Percentiles rank a stretch among this genome's conserved stretches.
These are phyloP conservation scores for Xylaria sp. DNA, from an alignment of 2,329 filamentous ascomycete species.

Conservation along the genomic window DNA sequence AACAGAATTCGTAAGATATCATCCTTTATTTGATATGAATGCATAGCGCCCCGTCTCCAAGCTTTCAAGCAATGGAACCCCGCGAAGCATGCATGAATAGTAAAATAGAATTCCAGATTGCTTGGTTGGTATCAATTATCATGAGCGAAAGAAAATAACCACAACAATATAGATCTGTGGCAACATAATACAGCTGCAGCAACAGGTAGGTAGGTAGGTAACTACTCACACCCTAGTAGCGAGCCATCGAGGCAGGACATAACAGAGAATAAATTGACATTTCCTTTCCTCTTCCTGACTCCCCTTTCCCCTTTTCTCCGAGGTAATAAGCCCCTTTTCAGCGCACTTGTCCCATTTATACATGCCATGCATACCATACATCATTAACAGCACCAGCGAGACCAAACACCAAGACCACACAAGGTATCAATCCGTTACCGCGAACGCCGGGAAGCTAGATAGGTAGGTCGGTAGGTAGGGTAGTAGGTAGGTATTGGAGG, in stretches of 20 bases:
- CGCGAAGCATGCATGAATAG: not conserved
- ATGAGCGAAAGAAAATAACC: not conserved
- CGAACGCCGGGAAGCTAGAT: constrained; percentile 1
- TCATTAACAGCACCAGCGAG: not conserved
- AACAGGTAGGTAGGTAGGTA: not conserved
- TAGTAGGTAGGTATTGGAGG: not conserved
- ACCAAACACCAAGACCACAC: not conserved
- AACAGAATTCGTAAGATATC: too few species aligned
- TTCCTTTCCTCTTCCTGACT: not conserved
- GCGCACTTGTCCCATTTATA: not conserved
- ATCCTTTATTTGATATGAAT: too few species aligned
- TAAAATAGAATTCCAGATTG: not conserved
- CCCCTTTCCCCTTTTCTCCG: not conserved
- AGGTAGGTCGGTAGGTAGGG: too few species aligned
- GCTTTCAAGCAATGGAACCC: not conserved
- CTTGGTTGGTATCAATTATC: constrained; percentile 19
- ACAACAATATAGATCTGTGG: not conserved
- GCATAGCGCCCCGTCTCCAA: not conserved
- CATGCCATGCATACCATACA: not conserved
- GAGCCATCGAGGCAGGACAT: not conserved
- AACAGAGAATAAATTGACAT: not conserved
- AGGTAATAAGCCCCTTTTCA: not conserved
- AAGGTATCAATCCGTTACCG: not conserved
- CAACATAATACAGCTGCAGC: not conserved
- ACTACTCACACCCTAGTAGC: not conserved